Conservation (phyloP, 2,329 filamentous ascomycete species). For the Paraphaeosphaeria sporulosa region DNA sequence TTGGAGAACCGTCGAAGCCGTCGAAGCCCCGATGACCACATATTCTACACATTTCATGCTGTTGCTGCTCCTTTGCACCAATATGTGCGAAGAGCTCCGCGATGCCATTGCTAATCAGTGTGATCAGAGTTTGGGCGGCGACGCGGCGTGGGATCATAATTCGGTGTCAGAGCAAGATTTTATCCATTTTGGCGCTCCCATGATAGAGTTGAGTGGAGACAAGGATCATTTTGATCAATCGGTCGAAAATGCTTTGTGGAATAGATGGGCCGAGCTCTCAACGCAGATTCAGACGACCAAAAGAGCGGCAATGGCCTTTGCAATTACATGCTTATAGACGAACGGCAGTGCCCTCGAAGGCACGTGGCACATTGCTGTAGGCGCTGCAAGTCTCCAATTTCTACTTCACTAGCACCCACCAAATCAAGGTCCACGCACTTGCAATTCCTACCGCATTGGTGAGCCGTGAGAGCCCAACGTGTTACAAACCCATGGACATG, state of each 20-base stretch:
- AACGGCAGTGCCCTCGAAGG: background rate
- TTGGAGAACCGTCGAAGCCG: background rate
- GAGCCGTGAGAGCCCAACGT: background rate
- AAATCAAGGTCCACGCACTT: background rate
- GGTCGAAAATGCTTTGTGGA: background rate
- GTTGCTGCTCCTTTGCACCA: background rate
- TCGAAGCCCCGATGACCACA: background rate
- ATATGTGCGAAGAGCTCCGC: background rate
- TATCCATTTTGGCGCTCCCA: background rate
- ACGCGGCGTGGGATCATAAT: background rate
- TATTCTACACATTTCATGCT: background rate
- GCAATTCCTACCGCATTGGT: background rate
- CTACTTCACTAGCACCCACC: background rate
- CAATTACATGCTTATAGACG: background rate
- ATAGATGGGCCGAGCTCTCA: background rate
- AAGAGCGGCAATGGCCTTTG: background rate
- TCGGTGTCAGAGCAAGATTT: background rate
- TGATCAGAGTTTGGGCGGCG: background rate
- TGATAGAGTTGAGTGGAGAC: background rate
- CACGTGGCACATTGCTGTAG: background rate
- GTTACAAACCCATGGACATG: background rate
- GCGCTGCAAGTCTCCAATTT: background rate
- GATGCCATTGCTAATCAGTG: background rate
- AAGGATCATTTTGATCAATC: background rate
- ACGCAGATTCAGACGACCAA: constrained; percentile 1